Evolutionary conservation across 2,329 filamentous ascomycete genomes (phyloP).

Genomic region (Verticillium zaregamsianum): DNA sequence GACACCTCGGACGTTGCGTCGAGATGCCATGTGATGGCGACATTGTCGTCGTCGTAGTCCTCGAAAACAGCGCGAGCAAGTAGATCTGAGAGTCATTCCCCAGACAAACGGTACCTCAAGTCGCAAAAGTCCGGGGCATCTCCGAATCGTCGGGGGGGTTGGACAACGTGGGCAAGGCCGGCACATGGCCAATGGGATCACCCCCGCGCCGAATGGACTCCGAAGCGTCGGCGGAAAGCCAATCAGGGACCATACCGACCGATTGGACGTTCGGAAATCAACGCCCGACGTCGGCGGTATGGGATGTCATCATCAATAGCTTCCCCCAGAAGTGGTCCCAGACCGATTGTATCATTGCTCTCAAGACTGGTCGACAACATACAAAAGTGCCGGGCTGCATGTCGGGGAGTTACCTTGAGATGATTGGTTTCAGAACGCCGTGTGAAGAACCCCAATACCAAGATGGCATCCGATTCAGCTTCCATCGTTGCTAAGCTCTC

Average conservation of each 20-base stretch:
- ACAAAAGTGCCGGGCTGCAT: neutral
- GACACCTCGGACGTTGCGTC: neutral
- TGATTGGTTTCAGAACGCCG: neutral
- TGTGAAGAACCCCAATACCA: neutral
- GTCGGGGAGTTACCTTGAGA: neutral
- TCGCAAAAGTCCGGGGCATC: neutral
- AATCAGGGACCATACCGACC: neutral
- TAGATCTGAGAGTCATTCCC: neutral
- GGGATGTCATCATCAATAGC: neutral
- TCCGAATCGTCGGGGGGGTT: neutral
- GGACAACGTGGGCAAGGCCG: neutral
- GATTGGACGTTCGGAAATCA: neutral
- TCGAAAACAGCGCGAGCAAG: neutral
- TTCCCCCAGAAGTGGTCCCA: neutral
- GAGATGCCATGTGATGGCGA: neutral
- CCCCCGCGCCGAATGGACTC: neutral
- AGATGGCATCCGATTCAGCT: neutral
- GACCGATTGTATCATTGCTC: neutral
- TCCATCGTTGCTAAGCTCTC: constrained; percentile 1
- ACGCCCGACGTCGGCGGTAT: neutral
- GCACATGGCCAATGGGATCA: neutral
- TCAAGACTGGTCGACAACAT: neutral
- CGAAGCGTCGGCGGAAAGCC: neutral
- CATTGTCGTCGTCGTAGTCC: neutral
- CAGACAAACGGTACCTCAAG: neutral